Evolutionary conservation across 805 yeast species (phyloP), one percentile per base, ranked within the genome.

Genomic region (Candida oleophila): DNA sequence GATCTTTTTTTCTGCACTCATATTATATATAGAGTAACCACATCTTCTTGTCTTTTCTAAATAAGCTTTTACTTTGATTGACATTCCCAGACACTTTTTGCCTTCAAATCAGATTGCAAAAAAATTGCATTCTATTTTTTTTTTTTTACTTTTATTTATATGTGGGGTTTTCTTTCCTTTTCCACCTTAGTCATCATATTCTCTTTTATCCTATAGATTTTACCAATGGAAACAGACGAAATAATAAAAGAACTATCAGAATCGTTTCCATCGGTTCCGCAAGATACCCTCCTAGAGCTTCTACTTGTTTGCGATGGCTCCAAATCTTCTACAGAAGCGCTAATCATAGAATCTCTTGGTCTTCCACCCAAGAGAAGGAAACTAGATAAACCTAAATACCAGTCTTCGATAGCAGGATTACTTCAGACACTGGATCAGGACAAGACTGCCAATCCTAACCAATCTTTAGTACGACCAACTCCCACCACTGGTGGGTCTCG

Each of bases 221-320:
- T 22, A 25, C 19, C 37, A 8, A 42, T 42, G 45, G 35, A 28
- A n/a, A 42, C 45, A 3, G 45, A 42, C 4, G 30, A 18, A 3
- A 42, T 30, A 16, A 22, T 42, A 33, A 18, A 33, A 4, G 12
- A 22, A 8, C 33, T 42, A 22, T 18, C 40, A 11, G 22, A 4
- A 8, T 12, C 32, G 11, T 42, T 34, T 34, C 85, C 86, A 0
- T 56, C 49, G 0, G 77, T 72, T 3, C 77, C 69, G 34, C 64
- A 58, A 3, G 69, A 60, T 2, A 61, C 67, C 0, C 59, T 83
- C 3, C 56, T 74, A 3, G 89, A 84, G 43, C 57, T 85, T 2
- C 65, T 85, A 11, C 43, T 73, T 1, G 64, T 77, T 0, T 82
- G 87, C 54, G 68, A 71, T 38, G 89, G 86, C 1, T 76, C 83